Evolutionary conservation across 1,139 yeast species (phyloP), one percentile per base, ranked within the genome.

Genomic region (Martiniozyma asiatica): DNA sequence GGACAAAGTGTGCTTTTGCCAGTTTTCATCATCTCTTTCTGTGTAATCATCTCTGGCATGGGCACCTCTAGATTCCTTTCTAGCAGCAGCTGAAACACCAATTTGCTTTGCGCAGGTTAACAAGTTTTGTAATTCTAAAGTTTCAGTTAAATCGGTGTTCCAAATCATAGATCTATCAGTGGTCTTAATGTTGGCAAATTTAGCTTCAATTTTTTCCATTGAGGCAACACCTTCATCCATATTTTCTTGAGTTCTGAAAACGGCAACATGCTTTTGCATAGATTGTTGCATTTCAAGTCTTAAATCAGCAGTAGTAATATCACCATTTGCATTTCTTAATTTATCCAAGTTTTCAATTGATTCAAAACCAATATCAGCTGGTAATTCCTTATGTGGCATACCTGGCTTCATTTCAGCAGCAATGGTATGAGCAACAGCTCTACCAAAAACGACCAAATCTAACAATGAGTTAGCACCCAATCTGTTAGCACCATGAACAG

Each of bases 401-500:
- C 92, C 93, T 44, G 97, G 97, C 43, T 78, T 72, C 60, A 84
- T 69, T 39, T 76, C 65, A 53, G 81, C 95, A 42, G 77, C 65
- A 55, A 89, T 79, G 38, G 94, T 82, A 61, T 84, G 93, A 34
- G 95, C 77, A 35, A 87, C 97, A 45, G 97, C 97, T 68, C 98
- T 84, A 52, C 98, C 98, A 51, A 89, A 89, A 41, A 89, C 97
- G 43, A 89, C 98, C 59, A 89, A 68, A 63, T 89, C 98, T 54
- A 89, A 74, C 48, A 89, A 68, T n/a, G 98, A 89, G 72, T 89
- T 89, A 45, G 98, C 98, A 61, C 98, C 98, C 49, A 89, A 72
- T 69, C 98, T 82, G 71, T 89, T 89, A 42, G 98, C 98, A 63
- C 98, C 98, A 57, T 89, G 98, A 36, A 89, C 98, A 25, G 97